Evolutionary conservation across 164 flowering plant species (phyloP), one percentile per base, ranked within the genome.

Genomic region (Vitis rupestris): DNA sequence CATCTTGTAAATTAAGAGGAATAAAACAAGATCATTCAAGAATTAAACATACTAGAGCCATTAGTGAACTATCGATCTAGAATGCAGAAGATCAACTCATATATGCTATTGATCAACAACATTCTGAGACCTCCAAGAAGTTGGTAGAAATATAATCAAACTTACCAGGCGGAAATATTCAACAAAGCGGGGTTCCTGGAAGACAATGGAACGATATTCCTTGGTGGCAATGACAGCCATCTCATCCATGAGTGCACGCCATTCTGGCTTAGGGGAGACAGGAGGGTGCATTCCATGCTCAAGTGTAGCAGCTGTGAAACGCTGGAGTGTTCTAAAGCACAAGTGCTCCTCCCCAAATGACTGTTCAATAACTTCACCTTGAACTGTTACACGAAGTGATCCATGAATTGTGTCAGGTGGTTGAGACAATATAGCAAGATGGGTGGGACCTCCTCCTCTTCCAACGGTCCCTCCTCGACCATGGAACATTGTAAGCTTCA

Each of bases 381-480:
- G 99, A 72, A 92, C 97, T 1, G 99, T 95, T 30, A 93, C 98
- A 56, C 98, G 88, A 47, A 95, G 89, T 8, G 97, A 90, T 9
- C 99, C 99, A 68, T 90, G 86, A 63, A 95, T 84, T 4, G 98
- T 93, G 17, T 93, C 99, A 0, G 98, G 99, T 29, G 99, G 99
- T 68, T 95, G 99, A 70, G 99, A 95, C 77, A 93, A 72, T 61
- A 95, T 95, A 76, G 99, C 99, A 71, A 95, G 97, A 83, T 95
- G 99, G 51, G 97, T 93, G 3, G 99, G 98, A 0, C 98, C 99
- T 12, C 99, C 99, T 65, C 99, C 99, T 78, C 99, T 80, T 65
- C 99, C 99, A 55, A 95, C 98, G 1, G 98, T 94, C 60, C 99
- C 99, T 50, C 99, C 99, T 37, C 99, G 88, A 29, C 99, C 99